Evolutionary conservation across 2,329 filamentous ascomycete species (phyloP), one percentile per base, ranked within the genome.

Genomic region (Periconia sp.): DNA sequence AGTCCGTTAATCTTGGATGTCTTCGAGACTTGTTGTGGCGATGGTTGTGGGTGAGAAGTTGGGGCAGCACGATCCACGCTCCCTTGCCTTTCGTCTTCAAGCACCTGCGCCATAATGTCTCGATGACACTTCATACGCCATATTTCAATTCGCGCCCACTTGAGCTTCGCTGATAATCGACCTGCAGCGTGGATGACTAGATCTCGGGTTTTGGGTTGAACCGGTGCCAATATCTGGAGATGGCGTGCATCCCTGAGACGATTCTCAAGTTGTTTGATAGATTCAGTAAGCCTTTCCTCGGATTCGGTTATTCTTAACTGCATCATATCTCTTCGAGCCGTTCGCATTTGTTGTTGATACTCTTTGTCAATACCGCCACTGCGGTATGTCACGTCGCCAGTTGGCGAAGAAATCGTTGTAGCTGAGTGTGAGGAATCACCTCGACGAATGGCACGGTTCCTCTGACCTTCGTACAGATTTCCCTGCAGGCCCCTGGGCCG

Each of bases 91-190:
- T 96, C 92, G 61, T 96, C 91, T 50, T 93, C 89, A 9, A 97
- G 78, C 69, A 99, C 94, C 73, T 92, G 82, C 6, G 86, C 80
- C 18, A 99, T 77, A 55, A 97, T 92, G 64, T 97, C 93, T 41
- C 88, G 87, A 72, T 99, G 92, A 60, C 92, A 97, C 67, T 86
- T 93, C 64, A 93, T 84, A 50, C 87, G 89, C 91, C 92, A 97
- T 18, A 97, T 94, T 61, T 96, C 91, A 70, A 95, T 88, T 56
- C 93, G 84, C n/a, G 88, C 87, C 93, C 93, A 97, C 71, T 94
- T 96, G 55, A 99, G 77, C 70, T 93, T 92, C 3, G 91, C 91
- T 52, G 92, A 87, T 75, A 96, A 87, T 8, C 89, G 86, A 6
- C 88, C 91, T 18, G 94, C 93, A 17, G 91, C 89, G 59, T 89